These are phyloP conservation scores for Chaetothyriales sp. DNA, from an alignment of 2,329 filamentous ascomycete genomes.

Conservation along the genomic window DNA sequence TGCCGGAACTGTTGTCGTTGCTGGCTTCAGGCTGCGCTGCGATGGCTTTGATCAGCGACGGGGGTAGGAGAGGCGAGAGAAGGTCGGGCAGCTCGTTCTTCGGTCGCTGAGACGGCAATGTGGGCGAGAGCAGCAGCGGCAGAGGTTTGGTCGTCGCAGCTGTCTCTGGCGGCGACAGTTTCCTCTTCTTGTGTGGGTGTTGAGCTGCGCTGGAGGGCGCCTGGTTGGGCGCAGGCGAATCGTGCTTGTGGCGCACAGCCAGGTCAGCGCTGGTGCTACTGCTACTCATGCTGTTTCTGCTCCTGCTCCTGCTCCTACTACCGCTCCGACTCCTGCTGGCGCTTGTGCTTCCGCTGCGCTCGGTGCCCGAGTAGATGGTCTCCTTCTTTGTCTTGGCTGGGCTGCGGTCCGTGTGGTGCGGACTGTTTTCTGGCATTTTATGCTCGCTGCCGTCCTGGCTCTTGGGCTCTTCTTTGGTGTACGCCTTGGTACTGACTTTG, in stretches of 20 bases:
- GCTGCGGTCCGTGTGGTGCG: background rate
- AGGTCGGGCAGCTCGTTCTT: slow-evolving; percentile 12
- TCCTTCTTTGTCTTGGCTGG: background rate
- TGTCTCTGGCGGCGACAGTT: background rate
- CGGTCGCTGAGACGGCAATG: slow-evolving; percentile 13
- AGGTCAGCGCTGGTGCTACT: background rate
- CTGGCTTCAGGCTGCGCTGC: slow-evolving; percentile 5
- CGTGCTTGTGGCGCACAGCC: background rate
- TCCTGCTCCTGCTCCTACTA: background rate
- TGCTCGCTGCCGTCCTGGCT: background rate
- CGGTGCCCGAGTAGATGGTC: background rate
- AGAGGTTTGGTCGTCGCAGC: background rate
- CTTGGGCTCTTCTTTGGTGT: slow-evolving; percentile 22
- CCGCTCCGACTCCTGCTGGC: background rate
- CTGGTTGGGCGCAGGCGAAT: background rate
- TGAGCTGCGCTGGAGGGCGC: background rate
- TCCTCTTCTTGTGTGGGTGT: slow-evolving; percentile 11
- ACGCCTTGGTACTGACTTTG: slow-evolving; percentile 22
- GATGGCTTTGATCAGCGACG: slow-evolving; percentile 11
- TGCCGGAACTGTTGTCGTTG: slow-evolving; percentile 6
- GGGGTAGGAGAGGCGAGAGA: slow-evolving; percentile 14
- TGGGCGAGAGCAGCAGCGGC: slow-evolving; percentile 12
- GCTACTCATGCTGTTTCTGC: background rate
- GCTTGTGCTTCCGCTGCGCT: background rate
- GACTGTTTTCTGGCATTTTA: background rate